Evolutionary conservation across 139 green algal species (phyloP).

Genomic region (Desmodesmus armatus): DNA sequence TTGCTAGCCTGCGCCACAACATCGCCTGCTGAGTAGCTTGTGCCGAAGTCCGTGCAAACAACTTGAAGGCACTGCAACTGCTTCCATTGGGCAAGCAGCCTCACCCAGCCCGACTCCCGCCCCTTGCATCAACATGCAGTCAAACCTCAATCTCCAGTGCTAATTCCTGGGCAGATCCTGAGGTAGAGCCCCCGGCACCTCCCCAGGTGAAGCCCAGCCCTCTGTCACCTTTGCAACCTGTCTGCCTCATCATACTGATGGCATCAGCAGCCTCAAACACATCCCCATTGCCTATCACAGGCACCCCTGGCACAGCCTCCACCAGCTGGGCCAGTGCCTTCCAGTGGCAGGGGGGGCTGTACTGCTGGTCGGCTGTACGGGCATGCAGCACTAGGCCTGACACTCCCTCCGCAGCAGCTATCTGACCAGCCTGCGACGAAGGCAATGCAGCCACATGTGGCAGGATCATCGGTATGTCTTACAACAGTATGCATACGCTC

Average conservation of each 20-base stretch:
- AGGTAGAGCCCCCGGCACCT: too few relatives aligned
- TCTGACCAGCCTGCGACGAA: slow-evolving; percentile 48
- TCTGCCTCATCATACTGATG: slow-evolving; percentile 51
- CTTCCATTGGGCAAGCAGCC: too few relatives aligned
- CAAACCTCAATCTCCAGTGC: too few relatives aligned
- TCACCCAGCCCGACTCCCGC: too few relatives aligned
- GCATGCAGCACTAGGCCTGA: slow-evolving; percentile 63
- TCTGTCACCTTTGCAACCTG: slow-evolving; percentile 56
- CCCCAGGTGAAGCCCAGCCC: too few relatives aligned
- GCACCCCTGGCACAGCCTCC: slow-evolving; percentile 44
- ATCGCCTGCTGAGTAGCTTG: too few relatives aligned
- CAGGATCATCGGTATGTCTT: neutral
- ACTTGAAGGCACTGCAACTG: too few relatives aligned
- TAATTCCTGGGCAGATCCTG: too few relatives aligned
- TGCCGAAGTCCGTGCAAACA: too few relatives aligned
- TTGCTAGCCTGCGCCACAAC: too few relatives aligned
- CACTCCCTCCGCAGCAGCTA: slow-evolving; percentile 59
- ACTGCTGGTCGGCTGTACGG: slow-evolving; percentile 69
- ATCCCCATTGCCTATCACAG: slow-evolving; percentile 71
- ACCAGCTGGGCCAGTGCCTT: slow-evolving; percentile 56
- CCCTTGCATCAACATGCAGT: too few relatives aligned
- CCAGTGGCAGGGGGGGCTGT: slow-evolving; percentile 59
- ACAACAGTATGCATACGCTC: too few relatives aligned
- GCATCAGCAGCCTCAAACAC: slow-evolving; percentile 61
- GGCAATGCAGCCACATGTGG: neutral